These are phyloP conservation scores for Paraurostyla sp. DNA, from an alignment of 73 alveolate species.

Conservation along the genomic window DNA sequence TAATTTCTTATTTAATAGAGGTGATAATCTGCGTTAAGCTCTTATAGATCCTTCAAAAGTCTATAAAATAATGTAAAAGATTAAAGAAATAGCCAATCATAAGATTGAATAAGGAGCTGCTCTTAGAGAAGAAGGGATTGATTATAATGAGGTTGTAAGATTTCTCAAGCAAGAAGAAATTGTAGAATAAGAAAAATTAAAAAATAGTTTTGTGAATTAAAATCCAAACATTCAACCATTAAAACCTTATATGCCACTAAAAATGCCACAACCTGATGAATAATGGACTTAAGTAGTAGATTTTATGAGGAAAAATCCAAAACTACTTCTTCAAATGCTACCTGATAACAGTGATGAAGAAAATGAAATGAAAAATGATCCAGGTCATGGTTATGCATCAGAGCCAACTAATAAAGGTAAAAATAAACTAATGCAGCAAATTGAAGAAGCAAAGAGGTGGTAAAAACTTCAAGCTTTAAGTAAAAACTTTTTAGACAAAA, in stretches of 20 bases:
- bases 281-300: conserved; percentile 39
- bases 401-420: not conserved
- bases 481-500: not conserved
- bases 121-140: conserved; percentile 36
- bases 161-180: conserved; percentile 12
- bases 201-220: not conserved
- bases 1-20: conserved; percentile 48
- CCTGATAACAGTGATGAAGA: conserved; percentile 37
- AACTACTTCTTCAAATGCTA: conserved; percentile 52
- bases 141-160: conserved; percentile 39
- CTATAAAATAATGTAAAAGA: conserved; percentile 28
- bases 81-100: conserved; percentile 42
- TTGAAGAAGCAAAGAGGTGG: conserved; percentile 54
- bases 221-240: conserved; percentile 33
- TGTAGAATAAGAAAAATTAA: not conserved
- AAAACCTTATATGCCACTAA: not conserved
- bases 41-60: conserved; percentile 16
- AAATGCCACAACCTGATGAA: not conserved
- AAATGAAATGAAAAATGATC: not conserved
- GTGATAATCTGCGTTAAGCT: not conserved
- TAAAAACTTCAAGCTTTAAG: conserved; percentile 6
- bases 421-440: conserved; percentile 1
- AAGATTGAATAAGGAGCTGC: conserved; percentile 40
- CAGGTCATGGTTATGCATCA: too few species aligned
- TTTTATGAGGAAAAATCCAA: conserved; percentile 64